Evolutionary conservation across 345 rosid species (phyloP), one percentile per base, ranked within the genome.

Genomic region (Ricinus communis): DNA sequence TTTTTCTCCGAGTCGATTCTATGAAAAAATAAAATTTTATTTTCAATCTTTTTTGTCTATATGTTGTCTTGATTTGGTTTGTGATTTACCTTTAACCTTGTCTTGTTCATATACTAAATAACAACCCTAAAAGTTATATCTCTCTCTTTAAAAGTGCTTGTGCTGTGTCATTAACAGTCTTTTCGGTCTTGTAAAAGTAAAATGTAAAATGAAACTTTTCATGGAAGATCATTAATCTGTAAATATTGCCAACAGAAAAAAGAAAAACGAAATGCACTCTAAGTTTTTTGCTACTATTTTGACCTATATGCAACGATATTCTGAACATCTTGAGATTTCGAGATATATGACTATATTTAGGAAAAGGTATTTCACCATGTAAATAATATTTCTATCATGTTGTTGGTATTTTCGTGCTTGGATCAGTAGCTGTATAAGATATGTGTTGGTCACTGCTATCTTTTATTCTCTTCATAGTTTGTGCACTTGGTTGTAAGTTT

Each of bases 401-500:
- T 33, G 30, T 52, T 67, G 19, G 12, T 18, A 28, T 55, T 8
- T 8, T 18, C 53, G 16, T 55, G 53, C 36, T 43, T 41, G n/a
- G 11, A 41, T 36, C 2, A 7, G 16, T 5, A 46, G 28, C 8
- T 70, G n/a, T 27, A 8, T 19, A 28, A 7, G 24, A 22, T 27
- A 45, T 27, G 53, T 27, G 25, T 43, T 58, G 41, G 16, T 5
- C 22, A 22, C n/a, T 43, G 38, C 49, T 56, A 24, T 16, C 14
- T 43, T 19, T 1, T 46, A 3, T 31, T 6, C 28, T 33, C 56
- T 30, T 31, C 2, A 19, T 46, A 4, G 27, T 71, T 25, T 61
- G 49, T 22, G 5, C n/a, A 24, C 63, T 52, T 61, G 21, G 40
- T 30, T 61, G 41, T 24, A 66, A 21, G 58, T 55, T 73, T 47